phyloP scores from a whole-genome alignment of 371 early-diverging fungal genomes.

The Agmasoma carcini region DNA sequence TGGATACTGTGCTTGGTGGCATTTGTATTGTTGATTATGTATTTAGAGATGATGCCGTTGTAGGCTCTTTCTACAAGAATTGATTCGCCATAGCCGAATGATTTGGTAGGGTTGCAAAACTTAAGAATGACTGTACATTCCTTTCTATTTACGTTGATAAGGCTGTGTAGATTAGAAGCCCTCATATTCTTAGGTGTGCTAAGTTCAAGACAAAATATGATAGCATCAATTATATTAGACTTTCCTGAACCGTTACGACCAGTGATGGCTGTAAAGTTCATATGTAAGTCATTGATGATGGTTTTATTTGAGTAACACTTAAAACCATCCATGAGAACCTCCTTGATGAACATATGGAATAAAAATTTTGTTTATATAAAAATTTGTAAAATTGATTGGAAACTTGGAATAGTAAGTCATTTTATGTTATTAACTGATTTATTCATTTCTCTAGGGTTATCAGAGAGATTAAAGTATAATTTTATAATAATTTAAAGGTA shows the following conservation, averaged over 20 bases:
- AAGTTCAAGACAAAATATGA: constrained; percentile 96
- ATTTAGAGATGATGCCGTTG: too few species aligned
- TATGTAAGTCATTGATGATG: constrained; percentile 38
- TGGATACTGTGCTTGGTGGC: too few species aligned
- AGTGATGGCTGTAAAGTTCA: constrained; percentile 83
- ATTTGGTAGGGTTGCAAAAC: constrained; percentile 73
- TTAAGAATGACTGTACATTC: constrained; percentile 71
- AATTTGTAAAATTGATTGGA: too few species aligned
- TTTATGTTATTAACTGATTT: too few species aligned
- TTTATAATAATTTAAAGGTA: too few species aligned
- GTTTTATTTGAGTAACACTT: constrained; percentile 49
- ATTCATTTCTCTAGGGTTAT: too few species aligned
- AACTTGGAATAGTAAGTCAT: too few species aligned
- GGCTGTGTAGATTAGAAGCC: constrained; percentile 21
- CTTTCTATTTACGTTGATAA: constrained; percentile 39
- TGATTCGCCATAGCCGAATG: too few species aligned
- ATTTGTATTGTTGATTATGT: too few species aligned
- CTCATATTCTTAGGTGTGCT: constrained; percentile 55
- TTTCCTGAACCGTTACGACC: constrained; percentile 98
- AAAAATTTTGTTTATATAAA: too few species aligned
- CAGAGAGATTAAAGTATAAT: too few species aligned
- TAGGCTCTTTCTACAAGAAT: too few species aligned
- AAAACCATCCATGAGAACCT: constrained; percentile 51
- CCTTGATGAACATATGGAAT: constrained; percentile 51
- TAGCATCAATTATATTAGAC: constrained; percentile 92